These are phyloP conservation scores for Ophiocordyceps sinensis DNA, from an alignment of 2,329 filamentous ascomycete species.

Conservation along the genomic window DNA sequence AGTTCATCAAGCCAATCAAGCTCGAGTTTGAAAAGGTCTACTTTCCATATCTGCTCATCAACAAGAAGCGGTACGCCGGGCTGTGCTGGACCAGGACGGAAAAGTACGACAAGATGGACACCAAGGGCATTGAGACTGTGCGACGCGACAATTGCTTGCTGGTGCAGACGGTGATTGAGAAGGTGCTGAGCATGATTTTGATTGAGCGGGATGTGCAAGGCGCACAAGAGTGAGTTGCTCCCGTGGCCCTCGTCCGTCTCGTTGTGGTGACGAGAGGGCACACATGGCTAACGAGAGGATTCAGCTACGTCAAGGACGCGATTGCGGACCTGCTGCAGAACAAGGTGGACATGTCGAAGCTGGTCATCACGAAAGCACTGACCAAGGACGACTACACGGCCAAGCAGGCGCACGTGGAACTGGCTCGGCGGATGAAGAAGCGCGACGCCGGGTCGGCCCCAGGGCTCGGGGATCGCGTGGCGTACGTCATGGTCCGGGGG, in stretches of 20 bases:
- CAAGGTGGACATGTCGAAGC: slow-evolving; percentile 96
- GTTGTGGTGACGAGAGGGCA: too few species aligned
- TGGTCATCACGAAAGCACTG: slow-evolving; percentile 95
- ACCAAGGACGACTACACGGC: slow-evolving; percentile 79
- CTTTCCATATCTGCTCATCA: slow-evolving; percentile 94
- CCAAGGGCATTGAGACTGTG: slow-evolving; percentile 97
- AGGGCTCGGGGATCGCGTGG: slow-evolving; percentile 84
- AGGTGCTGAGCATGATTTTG: slow-evolving; percentile 84
- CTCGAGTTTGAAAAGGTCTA: slow-evolving; percentile 99
- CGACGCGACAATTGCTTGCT: slow-evolving; percentile 90
- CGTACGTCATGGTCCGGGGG: slow-evolving; percentile 95
- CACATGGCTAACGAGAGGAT: slow-evolving; percentile 17
- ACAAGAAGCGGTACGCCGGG: slow-evolving; percentile 99
- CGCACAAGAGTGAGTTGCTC: slow-evolving; percentile 71
- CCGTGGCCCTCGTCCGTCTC: too few species aligned
- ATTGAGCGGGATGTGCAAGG: slow-evolving; percentile 84
- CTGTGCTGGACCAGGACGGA: slow-evolving; percentile 90
- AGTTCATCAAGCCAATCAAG: slow-evolving; percentile 95
- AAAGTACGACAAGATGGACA: slow-evolving; percentile 99
- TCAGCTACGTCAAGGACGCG: slow-evolving; percentile 85
- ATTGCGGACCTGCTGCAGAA: slow-evolving; percentile 94
- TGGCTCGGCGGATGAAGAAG: slow-evolving; percentile 93
- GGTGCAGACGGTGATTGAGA: slow-evolving; percentile 95
- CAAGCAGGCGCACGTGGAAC: slow-evolving; percentile 92
- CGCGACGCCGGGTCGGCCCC: slow-evolving; percentile 91